phyloP scores from a whole-genome alignment of 2,329 filamentous ascomycete genomes.

The Xenoacremonium recifei region DNA sequence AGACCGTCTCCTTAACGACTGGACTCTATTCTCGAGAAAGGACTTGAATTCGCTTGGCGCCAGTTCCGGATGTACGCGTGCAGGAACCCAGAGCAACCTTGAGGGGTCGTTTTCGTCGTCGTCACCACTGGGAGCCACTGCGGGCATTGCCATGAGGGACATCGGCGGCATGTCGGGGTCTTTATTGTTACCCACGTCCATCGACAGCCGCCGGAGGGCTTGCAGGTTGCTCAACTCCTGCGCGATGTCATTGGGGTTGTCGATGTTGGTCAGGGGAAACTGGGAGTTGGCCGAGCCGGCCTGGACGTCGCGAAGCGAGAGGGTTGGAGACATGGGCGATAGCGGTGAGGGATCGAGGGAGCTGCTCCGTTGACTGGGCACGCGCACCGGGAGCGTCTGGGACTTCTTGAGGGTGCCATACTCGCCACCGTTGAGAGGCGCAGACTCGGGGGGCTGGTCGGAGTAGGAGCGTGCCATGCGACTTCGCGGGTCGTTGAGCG shows the following conservation, averaged over 20 bases:
- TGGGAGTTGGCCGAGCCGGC: constrained; percentile 62
- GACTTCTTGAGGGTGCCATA: constrained; percentile 39
- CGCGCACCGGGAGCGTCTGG: constrained; percentile 40
- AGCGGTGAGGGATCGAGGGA: constrained; percentile 41
- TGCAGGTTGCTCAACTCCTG: constrained; percentile 92
- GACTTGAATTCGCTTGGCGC: constrained; percentile 96
- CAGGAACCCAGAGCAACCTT: constrained; percentile 91
- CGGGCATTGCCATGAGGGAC: constrained; percentile 66
- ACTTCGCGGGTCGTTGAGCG: constrained; percentile 37
- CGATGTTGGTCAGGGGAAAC: constrained; percentile 86
- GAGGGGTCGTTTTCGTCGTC: constrained; percentile 88
- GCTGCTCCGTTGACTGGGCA: constrained; percentile 39
- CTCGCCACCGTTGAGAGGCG: constrained; percentile 30
- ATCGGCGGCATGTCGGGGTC: constrained; percentile 74
- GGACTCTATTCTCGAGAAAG: constrained; percentile 89
- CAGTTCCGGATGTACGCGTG: constrained; percentile 88
- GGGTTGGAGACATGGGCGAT: constrained; percentile 51
- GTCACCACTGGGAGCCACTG: constrained; percentile 67
- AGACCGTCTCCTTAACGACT: constrained; percentile 83
- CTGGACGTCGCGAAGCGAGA: constrained; percentile 53
- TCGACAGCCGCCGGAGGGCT: constrained; percentile 87
- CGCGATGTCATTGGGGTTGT: constrained; percentile 82
- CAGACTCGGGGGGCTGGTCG: constrained; percentile 36
- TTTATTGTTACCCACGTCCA: constrained; percentile 77
- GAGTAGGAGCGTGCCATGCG: constrained; percentile 45